These are phyloP conservation scores for Pseudodiploospora longispora DNA, from an alignment of 2,329 filamentous ascomycete genomes.

Conservation along the genomic window DNA sequence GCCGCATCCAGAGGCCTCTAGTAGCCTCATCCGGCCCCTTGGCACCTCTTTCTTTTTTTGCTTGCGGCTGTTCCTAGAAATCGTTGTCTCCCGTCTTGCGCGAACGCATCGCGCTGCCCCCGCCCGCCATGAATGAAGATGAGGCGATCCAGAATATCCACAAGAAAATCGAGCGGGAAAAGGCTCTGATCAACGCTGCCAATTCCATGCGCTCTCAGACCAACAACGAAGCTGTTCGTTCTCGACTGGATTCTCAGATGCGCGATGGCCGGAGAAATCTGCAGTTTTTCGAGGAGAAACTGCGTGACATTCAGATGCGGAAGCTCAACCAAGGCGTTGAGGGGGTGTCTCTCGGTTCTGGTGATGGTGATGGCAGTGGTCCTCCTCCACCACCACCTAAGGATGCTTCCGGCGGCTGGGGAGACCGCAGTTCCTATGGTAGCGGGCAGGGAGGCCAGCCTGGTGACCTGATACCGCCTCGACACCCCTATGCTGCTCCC, in stretches of 20 bases:
- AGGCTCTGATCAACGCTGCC: constrained; percentile 87
- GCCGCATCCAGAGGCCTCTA: neutral
- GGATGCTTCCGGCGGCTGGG: constrained; percentile 42
- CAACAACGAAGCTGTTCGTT: constrained; percentile 84
- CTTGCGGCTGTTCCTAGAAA: too few species aligned
- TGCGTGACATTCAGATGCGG: constrained; percentile 80
- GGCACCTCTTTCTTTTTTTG: neutral
- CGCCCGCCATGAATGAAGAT: constrained; percentile 53
- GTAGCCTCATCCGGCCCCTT: constrained; percentile 1
- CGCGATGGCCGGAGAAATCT: constrained; percentile 89
- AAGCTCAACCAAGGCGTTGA: constrained; percentile 61
- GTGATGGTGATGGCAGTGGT: constrained; percentile 35
- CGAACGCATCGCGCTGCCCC: constrained; percentile 30
- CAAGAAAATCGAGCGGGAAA: constrained; percentile 97
- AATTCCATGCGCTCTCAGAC: constrained; percentile 94
- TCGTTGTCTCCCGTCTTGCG: constrained; percentile 20
- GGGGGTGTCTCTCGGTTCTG: constrained; percentile 54
- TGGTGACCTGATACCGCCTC: constrained; percentile 69
- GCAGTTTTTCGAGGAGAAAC: constrained; percentile 88
- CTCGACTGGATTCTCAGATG: constrained; percentile 87
- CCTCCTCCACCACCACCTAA: constrained; percentile 66
- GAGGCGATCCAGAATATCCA: constrained; percentile 70
- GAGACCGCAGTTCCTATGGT: constrained; percentile 58
- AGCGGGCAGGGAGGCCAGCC: constrained; percentile 55
- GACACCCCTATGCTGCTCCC: constrained; percentile 65